Evolutionary conservation across 371 early-diverging fungal species (phyloP).

Genomic region (Syncephalastrum contaminatum): DNA sequence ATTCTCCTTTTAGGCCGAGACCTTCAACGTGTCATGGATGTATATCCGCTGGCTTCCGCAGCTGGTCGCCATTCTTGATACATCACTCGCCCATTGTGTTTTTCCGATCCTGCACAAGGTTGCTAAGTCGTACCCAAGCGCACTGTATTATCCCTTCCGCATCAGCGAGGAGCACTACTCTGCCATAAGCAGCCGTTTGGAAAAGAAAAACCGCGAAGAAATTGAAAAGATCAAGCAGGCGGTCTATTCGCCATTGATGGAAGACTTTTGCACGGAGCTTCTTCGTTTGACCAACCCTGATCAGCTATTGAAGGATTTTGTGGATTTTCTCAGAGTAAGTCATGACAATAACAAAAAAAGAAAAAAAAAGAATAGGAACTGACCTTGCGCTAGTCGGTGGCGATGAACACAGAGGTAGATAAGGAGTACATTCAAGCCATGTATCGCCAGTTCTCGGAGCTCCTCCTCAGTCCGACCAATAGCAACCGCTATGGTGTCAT

Average conservation of each 20-base stretch:
- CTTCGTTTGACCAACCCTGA: constrained; percentile 68
- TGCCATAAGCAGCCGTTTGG: constrained; percentile 28
- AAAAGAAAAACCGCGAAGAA: constrained; percentile 17
- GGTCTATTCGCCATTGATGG: constrained; percentile 49
- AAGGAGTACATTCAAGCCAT: neutral
- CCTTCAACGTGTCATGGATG: constrained; percentile 53
- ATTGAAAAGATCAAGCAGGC: constrained; percentile 40
- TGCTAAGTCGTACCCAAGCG: constrained; percentile 64
- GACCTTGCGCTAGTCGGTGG: neutral
- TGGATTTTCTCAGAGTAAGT: constrained; percentile 49
- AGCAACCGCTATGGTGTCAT: constrained; percentile 24
- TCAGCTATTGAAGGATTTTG: constrained; percentile 68
- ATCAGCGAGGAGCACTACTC: constrained; percentile 70
- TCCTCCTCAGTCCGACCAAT: constrained; percentile 24
- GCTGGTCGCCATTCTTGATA: constrained; percentile 68
- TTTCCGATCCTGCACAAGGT: constrained; percentile 46
- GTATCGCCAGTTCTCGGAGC: constrained; percentile 35
- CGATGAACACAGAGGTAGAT: constrained; percentile 11
- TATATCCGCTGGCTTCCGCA: constrained; percentile 81
- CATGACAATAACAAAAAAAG: neutral
- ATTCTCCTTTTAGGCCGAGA: constrained; percentile 13
- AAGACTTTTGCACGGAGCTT: constrained; percentile 62
- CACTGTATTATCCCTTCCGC: constrained; percentile 66
- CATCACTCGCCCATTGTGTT: constrained; percentile 33
- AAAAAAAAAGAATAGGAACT: neutral